Evolutionary conservation across 768 basidiomycete genomes (phyloP).

Genomic region (Pleurotus salmoneostramineus): DNA sequence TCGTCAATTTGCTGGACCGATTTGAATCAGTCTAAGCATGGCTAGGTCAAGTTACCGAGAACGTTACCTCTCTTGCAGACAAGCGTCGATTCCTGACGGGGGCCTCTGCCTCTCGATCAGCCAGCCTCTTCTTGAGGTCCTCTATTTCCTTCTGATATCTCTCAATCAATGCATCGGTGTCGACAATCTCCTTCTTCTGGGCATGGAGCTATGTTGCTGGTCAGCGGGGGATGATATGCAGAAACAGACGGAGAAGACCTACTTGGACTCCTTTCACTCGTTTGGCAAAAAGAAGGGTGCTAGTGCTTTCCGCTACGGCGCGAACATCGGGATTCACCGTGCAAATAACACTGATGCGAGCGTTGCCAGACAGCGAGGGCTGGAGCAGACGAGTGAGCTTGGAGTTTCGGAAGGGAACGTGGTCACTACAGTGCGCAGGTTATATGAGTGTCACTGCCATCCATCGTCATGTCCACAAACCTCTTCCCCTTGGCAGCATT

Average conservation of each 20-base stretch:
- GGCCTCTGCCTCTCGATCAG: constrained; percentile 67
- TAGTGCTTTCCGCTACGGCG: constrained; percentile 81
- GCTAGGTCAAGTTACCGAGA: not conserved
- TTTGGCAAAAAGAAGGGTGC: constrained; percentile 88
- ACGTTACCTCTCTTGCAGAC: constrained; percentile 43
- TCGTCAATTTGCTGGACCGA: constrained; percentile 72
- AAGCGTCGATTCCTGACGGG: constrained; percentile 43
- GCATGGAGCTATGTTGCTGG: constrained; percentile 58
- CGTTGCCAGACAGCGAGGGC: constrained; percentile 92
- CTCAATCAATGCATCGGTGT: constrained; percentile 91
- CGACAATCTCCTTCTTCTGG: constrained; percentile 90
- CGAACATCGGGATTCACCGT: constrained; percentile 84
- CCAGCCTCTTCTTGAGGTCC: constrained; percentile 71
- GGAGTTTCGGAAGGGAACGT: constrained; percentile 93
- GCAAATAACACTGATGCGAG: constrained; percentile 93
- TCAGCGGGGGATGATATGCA: not conserved
- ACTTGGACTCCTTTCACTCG: constrained; percentile 88
- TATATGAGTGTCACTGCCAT: not conserved
- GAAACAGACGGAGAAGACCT: constrained; percentile 13
- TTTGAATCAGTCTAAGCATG: not conserved
- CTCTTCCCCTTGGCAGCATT: constrained; percentile 74
- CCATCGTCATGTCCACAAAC: constrained; percentile 27
- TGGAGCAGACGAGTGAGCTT: constrained; percentile 94
- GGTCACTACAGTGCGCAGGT: constrained; percentile 46
- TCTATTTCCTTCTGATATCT: constrained; percentile 95